Base-by-base conservation (phyloP, 225 moss, liverwort and hornwort genomes). In the Neckera pumila region DNA sequence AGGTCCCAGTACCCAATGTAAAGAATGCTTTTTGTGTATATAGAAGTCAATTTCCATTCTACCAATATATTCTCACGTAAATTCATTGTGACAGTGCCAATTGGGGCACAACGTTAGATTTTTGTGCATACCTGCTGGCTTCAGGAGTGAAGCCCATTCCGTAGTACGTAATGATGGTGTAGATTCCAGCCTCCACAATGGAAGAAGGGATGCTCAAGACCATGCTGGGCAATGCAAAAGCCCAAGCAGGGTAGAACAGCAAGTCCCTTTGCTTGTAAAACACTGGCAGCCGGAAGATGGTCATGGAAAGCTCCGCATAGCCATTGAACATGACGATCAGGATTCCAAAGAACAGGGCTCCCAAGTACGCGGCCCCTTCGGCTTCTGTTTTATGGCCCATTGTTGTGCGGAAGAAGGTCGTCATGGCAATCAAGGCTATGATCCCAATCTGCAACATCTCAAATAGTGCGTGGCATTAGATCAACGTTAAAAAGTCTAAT, bases 241-340 rank as follows among this genome's bases (percentile, higher is more conserved):
- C 92, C 97, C 97, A 98, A 22, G 97, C 93, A 47, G 97, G 97
- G 64, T 90, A 95, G 89, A 98, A 96, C 15, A 94, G 92, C 61
- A 98, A 87, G 67, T 98, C 95, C 26, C 96, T 59, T 65, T 97
- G 97, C 91, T 95, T 98, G 92, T 94, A 98, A 73, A 96, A 98
- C 57, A 95, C 94, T 0, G 97, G 97, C 64, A 98, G 90, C 23
- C 95, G 91, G 40, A 87, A 76, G 43, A 96, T 93, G 45, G 96
- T 98, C 91, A 98, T 89, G 53, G 95, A 91, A 19, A 96, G 90
- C 86, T 98, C 96, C 14, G 96, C 94, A 20, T 93, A 94, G 34
- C 96, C 96, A 79, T 96, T 96, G 92, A 98, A 98, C 91, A 96
- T 93, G 59, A 98, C 90, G 7, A 92, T 96, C 33, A 96, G 47